phyloP scores from a whole-genome alignment of 2,329 filamentous ascomycete genomes.

The Colletotrichum gloeosporioides region DNA sequence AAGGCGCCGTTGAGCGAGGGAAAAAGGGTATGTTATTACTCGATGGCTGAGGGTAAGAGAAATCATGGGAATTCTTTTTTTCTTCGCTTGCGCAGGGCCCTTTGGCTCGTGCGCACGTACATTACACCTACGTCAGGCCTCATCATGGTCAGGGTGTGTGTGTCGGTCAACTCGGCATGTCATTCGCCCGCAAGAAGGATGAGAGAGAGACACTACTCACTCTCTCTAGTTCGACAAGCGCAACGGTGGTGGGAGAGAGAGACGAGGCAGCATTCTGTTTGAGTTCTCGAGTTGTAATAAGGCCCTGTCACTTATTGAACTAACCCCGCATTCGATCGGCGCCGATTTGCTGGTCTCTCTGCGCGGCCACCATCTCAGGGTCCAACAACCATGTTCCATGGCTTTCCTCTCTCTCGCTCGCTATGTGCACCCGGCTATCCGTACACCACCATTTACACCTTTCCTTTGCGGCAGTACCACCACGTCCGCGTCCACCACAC shows the following conservation, averaged over 20 bases:
- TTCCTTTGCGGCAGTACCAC: not conserved
- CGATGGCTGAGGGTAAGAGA: constrained; percentile 21
- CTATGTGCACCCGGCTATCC: constrained; percentile 7
- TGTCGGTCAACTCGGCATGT: not conserved
- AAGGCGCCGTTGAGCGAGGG: not conserved
- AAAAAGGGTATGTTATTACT: constrained; percentile 5
- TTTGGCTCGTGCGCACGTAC: not conserved
- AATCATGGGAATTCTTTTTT: not conserved
- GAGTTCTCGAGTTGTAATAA: constrained; percentile 15
- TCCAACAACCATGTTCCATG: constrained; percentile 19
- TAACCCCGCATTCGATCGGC: constrained; percentile 18
- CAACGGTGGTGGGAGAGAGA: not conserved
- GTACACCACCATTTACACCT: constrained; percentile 1
- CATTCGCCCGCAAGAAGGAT: constrained; percentile 1
- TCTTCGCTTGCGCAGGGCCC: not conserved
- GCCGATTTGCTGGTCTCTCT: constrained; percentile 7
- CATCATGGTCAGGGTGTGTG: not conserved
- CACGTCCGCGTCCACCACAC: not conserved
- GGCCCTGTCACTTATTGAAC: constrained; percentile 14
- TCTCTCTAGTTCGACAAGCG: not conserved
- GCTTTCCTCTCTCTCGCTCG: not conserved
- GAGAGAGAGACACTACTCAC: not conserved
- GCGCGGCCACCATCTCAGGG: constrained; percentile 13
- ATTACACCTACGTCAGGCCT: constrained; percentile 15
- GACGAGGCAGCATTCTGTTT: not conserved